Conservation (phyloP, 129 eudicot genomes). For the Lonicera japonica region DNA sequence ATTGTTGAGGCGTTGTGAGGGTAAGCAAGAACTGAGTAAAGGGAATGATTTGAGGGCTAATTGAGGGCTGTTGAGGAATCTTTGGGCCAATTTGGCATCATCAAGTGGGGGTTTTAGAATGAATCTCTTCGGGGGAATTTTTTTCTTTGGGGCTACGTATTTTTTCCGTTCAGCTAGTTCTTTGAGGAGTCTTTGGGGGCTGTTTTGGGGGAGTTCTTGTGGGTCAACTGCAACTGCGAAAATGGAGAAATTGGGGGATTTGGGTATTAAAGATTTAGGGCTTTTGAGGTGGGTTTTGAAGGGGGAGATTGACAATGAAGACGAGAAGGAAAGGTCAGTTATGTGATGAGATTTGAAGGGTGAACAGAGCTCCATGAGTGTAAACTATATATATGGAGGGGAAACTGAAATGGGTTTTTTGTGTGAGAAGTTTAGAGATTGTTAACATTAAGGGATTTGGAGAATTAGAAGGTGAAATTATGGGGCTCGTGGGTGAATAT, state of each 20-base stretch:
- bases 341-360: slow-evolving; percentile 25
- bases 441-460: slow-evolving; percentile 11
- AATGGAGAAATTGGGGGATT: slow-evolving; percentile 24
- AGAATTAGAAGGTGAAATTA: slow-evolving; percentile 10
- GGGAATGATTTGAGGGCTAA: slow-evolving; percentile 85
- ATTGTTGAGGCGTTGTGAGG: slow-evolving; percentile 61
- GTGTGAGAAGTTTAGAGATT: background rate
- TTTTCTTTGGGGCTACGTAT: slow-evolving; percentile 56
- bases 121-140: slow-evolving; percentile 70
- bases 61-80: slow-evolving; percentile 91
- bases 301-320: slow-evolving; percentile 62
- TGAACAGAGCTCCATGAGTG: slow-evolving; percentile 32
- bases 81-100: slow-evolving; percentile 69
- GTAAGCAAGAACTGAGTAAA: slow-evolving; percentile 83
- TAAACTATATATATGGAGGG: background rate
- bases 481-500: background rate
- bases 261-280: slow-evolving; percentile 7
- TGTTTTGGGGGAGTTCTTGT: slow-evolving; percentile 73
- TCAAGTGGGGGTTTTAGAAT: slow-evolving; percentile 92
- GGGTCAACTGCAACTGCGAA: slow-evolving; percentile 55
- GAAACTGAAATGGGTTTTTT: background rate
- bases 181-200: slow-evolving; percentile 85
- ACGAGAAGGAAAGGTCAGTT: slow-evolving; percentile 62
- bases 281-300: slow-evolving; percentile 45
- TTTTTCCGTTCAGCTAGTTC: slow-evolving; percentile 78